These are phyloP conservation scores for Plantago ovata DNA, from an alignment of 257 asterid species.

Conservation along the genomic window DNA sequence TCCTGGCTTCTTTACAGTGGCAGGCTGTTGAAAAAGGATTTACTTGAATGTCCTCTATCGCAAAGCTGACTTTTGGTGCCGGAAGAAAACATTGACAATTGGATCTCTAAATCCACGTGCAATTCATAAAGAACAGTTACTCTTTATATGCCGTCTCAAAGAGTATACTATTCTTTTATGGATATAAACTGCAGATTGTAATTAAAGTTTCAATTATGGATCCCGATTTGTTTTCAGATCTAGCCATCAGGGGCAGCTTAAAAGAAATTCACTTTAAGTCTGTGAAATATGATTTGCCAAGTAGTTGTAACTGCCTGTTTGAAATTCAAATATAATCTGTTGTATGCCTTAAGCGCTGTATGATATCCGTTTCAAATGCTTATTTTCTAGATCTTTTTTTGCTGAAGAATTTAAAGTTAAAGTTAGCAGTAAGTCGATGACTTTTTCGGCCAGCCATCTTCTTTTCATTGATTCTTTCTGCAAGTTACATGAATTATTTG, in stretches of 20 bases:
- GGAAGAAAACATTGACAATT: background rate
- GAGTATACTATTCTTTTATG: background rate
- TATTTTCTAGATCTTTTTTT: background rate
- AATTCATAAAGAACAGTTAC: no score
- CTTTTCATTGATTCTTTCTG: background rate
- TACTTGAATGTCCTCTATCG: no score
- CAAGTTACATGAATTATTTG: background rate
- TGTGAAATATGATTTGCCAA: background rate
- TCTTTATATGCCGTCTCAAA: background rate
- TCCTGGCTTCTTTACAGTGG: no score
- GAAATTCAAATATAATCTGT: background rate
- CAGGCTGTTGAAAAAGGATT: no score
- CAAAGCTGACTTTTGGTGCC: no score
- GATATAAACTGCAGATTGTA: background rate
- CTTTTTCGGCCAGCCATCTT: background rate
- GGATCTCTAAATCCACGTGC: background rate
- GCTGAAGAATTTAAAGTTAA: background rate
- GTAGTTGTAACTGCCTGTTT: no score
- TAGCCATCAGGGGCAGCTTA: background rate
- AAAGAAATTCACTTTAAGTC: background rate
- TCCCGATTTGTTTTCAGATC: background rate
- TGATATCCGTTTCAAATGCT: background rate
- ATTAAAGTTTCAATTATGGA: background rate
- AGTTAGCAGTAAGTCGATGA: background rate
- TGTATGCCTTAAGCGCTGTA: background rate